These are phyloP conservation scores for Papilionanthe hybrid DNA, from an alignment of 116 monocot genomes.

Conservation along the genomic window DNA sequence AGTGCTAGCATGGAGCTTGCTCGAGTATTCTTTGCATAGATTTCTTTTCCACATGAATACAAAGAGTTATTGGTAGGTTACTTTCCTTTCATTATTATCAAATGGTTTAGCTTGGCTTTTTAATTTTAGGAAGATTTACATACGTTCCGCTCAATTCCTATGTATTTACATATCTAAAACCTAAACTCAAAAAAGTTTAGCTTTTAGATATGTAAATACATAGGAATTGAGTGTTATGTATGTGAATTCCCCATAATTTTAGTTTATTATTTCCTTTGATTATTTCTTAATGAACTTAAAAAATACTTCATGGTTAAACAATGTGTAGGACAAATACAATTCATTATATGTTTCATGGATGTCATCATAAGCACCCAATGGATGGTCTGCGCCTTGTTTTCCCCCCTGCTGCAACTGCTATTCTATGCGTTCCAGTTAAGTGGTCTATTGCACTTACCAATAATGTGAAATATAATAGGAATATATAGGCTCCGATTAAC, in stretches of 20 bases:
- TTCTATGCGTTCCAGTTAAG: slow-evolving; percentile 57
- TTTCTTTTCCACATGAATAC: slow-evolving; percentile 82
- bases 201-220: too few relatives aligned
- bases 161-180: too few relatives aligned
- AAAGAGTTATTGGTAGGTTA: slow-evolving; percentile 55
- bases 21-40: slow-evolving; percentile 66
- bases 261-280: too few relatives aligned
- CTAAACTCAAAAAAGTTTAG: not conserved
- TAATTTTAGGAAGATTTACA: too few relatives aligned
- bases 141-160: too few relatives aligned
- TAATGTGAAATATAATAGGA: not conserved
- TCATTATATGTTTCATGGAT: slow-evolving; percentile 84
- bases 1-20: slow-evolving; percentile 59
- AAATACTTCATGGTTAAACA: not conserved
- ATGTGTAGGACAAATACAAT: slow-evolving; percentile 57
- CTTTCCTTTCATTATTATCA: slow-evolving; percentile 4
- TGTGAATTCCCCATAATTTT: not conserved
- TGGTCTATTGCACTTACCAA: not conserved
- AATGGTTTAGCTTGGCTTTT: not conserved
- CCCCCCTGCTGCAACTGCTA: slow-evolving; percentile 70
- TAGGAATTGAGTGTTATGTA: not conserved
- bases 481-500: not conserved
- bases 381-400: slow-evolving; percentile 84
- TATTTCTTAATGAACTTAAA: not conserved
- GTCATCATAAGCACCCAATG: slow-evolving; percentile 89